Evolutionary conservation across 73 alveolate genomes (phyloP), one percentile per base, ranked within the genome.

Genomic region (Diophrys sp.): DNA sequence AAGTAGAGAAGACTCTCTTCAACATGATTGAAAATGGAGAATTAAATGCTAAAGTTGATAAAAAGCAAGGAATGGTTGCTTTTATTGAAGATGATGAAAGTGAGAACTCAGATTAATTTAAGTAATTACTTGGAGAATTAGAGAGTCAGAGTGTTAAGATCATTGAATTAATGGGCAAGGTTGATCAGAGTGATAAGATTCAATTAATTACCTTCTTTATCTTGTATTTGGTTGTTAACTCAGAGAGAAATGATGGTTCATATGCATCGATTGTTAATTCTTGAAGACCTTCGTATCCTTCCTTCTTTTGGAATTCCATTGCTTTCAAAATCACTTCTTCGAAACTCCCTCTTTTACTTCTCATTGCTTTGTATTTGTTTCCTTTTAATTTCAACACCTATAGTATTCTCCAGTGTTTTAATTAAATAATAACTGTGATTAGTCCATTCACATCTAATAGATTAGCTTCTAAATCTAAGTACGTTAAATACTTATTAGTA

Each of bases 61-160:
- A 62, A 5, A 18, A 81, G 68, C 71, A 73, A 27, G 29, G 26
- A 18, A 81, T 73, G 82, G 73, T 81, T 23, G 31, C 83, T 25
- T 81, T 81, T 31, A 73, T 73, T 1, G 89, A 81, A 29, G 55
- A 31, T 1, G 83, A 81, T 54, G 83, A 73, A 8, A 68, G 70
- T 67, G 79, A 73, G 23, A 44, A 44, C 62, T 44, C 62, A 5
- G 62, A 5, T 44, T 11, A 44, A 44, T 44, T 44, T 18, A 5
- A 11, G 5, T 5, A 44, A 11, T 44, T 44, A 44, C n/a, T 44
- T 11, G 18, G 18, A 44, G 62, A 44, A 18, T 44, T 44, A 44
- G 62, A 44, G 18, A 44, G 18, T 5, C 62, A 44, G 18, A 11
- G n/a, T 11, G 62, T 44, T 11, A 11, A 5, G 5, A 44, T 44